phyloP scores from a whole-genome alignment of 768 basidiomycete genomes.

The Suillus ampliporus region DNA sequence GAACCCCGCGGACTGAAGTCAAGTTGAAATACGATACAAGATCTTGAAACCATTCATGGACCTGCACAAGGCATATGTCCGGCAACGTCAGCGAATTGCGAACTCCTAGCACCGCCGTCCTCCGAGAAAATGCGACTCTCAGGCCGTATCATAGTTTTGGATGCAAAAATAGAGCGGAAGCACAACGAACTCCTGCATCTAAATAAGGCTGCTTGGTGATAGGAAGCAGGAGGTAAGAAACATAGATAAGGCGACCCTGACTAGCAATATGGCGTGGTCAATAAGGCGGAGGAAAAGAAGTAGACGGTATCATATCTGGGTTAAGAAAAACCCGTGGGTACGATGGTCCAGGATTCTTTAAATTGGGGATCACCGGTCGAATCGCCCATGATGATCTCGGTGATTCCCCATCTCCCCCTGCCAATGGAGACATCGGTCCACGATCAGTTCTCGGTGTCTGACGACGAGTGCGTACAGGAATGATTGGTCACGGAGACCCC shows the following conservation, averaged over 20 bases:
- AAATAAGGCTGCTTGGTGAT: not conserved
- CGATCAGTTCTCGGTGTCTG: conserved; percentile 8
- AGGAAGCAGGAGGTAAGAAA: not conserved
- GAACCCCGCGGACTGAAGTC: conserved; percentile 1
- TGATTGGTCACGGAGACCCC: conserved; percentile 3
- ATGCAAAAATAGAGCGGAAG: conserved; percentile 2
- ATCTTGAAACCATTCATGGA: not conserved
- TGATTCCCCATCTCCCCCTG: conserved; percentile 8
- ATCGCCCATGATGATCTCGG: conserved; percentile 12
- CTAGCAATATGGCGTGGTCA: not conserved
- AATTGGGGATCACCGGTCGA: conserved; percentile 10
- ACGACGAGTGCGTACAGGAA: conserved; percentile 5
- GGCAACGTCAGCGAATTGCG: not conserved
- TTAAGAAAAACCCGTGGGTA: not conserved
- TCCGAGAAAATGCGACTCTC: not conserved
- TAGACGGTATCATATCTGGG: conserved; percentile 2
- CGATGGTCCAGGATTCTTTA: conserved; percentile 8
- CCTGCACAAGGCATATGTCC: not conserved
- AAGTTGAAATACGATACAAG: conserved; percentile 2
- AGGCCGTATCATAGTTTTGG: not conserved
- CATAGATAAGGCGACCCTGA: conserved; percentile 5
- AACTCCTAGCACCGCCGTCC: not conserved
- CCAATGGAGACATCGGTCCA: conserved; percentile 5
- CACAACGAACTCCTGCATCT: not conserved
- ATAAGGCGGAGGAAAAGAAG: not conserved